Evolutionary conservation across 2,329 filamentous ascomycete genomes (phyloP), one percentile per base, ranked within the genome.

Genomic region (Xylariaceae sp.): DNA sequence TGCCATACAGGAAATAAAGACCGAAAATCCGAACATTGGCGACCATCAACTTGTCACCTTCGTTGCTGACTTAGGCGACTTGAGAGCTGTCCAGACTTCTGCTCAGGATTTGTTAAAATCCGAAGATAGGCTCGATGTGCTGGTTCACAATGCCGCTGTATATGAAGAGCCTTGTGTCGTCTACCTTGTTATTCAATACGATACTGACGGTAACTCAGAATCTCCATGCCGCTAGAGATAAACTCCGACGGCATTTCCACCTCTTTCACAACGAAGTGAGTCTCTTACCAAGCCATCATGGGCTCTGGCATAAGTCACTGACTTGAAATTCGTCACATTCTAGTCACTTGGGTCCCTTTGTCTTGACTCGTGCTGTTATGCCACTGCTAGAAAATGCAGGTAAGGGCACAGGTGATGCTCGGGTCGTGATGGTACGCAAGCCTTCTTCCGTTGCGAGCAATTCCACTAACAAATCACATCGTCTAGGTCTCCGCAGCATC

Each of bases 101-200:
- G 46, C 38, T 22, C 38, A 31, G 16, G 16, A 7, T 2, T 34
- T 48, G n/a, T 13, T 42, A 9, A 14, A 33, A 7, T 19, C 13
- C 28, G 46, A 42, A 38, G 6, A 36, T 10, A 40, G 31, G 14
- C 39, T 48, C n/a, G 46, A 48, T 31, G 42, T 48, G 19, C 16
- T 48, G 39, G 46, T 48, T 4, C 31, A 48, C 17, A 48, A 48
- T 31, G 46, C 46, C 6, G 46, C 46, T 7, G 36, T 42, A n/a
- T 39, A 41, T 16, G 36, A 31, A 17, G 38, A n/a, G 45, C 19
- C 33, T 22, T 16, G 12, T 47, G 3, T 9, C 18, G 3, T 28
- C 22, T 5, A 7, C 22, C 7, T 28, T 28, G 22, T n/a, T 28
- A 28, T 28, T 4, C 22, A 28, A 28, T 5, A 5, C 7, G 4